Evolutionary conservation across 169 alveolate species (phyloP).

Genomic region (Plasmodium inui): DNA sequence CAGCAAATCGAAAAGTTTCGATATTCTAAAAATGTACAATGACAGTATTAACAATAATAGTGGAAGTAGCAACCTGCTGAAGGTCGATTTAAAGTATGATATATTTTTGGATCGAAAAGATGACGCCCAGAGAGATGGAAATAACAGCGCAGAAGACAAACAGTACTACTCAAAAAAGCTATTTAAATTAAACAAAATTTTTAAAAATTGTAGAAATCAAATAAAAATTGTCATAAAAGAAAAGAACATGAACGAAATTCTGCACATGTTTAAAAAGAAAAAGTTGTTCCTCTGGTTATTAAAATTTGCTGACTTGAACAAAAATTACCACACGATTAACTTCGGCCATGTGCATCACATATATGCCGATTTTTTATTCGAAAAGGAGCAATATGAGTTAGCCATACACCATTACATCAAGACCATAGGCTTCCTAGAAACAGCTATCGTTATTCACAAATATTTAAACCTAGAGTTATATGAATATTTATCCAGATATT

Average conservation of each 20-base stretch:
- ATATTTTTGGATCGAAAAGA: conserved; percentile 6
- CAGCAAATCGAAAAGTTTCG: conserved; percentile 5
- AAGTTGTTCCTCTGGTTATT: conserved; percentile 56
- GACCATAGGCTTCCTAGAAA: conserved; percentile 52
- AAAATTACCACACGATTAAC: conserved; percentile 34
- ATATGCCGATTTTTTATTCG: conserved; percentile 73
- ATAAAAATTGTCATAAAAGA: conserved; percentile 58
- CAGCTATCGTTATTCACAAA: conserved; percentile 59
- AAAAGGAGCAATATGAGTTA: conserved; percentile 48
- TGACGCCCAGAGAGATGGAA: conserved; percentile 3
- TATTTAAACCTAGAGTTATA: conserved; percentile 68
- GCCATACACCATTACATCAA: conserved; percentile 56
- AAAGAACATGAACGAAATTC: conserved; percentile 60
- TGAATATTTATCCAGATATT: conserved; percentile 60
- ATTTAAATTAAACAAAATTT: conserved; percentile 45
- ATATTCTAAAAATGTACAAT: conserved; percentile 10
- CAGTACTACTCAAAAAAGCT: not conserved
- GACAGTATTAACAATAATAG: conserved; percentile 20
- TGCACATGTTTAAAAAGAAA: conserved; percentile 54
- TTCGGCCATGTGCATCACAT: conserved; percentile 26
- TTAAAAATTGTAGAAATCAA: conserved; percentile 49
- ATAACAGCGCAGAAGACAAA: conserved; percentile 16
- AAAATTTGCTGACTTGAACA: conserved; percentile 31
- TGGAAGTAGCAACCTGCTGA: not conserved
- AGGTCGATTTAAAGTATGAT: conserved; percentile 22